A percentile compares a stretch with the other conserved stretches of the same genome.
Evolutionary conservation across 2,329 filamentous ascomycete species (phyloP).

Genomic region (Boeremia exigua): DNA sequence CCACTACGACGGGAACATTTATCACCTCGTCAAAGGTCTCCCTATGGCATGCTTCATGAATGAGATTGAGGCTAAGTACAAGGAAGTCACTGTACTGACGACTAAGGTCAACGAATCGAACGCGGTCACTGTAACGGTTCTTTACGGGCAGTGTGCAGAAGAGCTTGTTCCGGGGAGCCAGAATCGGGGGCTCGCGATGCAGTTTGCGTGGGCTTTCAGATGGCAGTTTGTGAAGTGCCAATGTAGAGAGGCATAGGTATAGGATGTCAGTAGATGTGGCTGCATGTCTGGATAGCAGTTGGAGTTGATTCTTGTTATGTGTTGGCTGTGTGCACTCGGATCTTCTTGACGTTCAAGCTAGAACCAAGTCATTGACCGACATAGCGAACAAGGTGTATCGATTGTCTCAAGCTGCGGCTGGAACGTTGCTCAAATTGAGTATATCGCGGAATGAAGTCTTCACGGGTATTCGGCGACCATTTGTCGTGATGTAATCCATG

Average conservation of each 20-base stretch:
- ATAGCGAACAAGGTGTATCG: too few species aligned
- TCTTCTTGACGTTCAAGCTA: too few species aligned
- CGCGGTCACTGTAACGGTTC: not conserved
- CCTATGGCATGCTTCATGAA: conserved; percentile 1
- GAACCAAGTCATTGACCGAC: too few species aligned
- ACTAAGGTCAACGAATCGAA: too few species aligned
- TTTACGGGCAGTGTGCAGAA: not conserved
- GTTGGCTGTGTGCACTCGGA: too few species aligned
- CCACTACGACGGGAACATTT: not conserved
- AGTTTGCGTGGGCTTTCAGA: conserved; percentile 12
- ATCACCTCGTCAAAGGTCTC: not conserved
- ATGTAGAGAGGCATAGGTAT: not conserved
- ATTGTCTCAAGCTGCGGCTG: too few species aligned
- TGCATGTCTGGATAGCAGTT: too few species aligned
- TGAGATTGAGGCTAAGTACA: conserved; percentile 5
- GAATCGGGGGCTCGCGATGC: not conserved
- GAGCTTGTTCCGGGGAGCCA: conserved; percentile 2
- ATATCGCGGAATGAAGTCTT: too few species aligned
- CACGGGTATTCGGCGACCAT: too few species aligned
- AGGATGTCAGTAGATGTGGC: not conserved
- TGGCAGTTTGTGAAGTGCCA: not conserved
- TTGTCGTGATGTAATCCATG: too few species aligned
- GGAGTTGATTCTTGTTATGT: too few species aligned
- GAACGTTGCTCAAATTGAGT: too few species aligned
- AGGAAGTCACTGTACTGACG: not conserved